These are phyloP conservation scores for Cladobotryum protrusum DNA, from an alignment of 2,329 filamentous ascomycete genomes.

Conservation along the genomic window DNA sequence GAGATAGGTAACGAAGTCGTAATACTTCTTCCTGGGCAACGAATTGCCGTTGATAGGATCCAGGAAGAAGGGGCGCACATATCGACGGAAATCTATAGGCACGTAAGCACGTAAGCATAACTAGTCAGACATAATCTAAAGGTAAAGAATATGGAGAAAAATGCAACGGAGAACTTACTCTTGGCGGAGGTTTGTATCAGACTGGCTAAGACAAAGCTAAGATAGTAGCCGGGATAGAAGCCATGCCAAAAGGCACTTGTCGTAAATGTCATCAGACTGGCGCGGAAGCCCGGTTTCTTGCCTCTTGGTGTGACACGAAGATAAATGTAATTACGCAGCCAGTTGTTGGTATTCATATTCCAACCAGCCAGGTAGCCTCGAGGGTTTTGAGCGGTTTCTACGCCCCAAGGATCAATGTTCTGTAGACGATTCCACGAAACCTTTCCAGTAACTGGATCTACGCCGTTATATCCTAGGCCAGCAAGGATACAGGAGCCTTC, in stretches of 20 bases:
- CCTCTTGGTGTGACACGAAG: conserved; percentile 90
- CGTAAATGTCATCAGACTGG: conserved; percentile 86
- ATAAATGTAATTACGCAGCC: conserved; percentile 94
- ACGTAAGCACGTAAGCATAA: conserved; percentile 13
- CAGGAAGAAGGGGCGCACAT: conserved; percentile 88
- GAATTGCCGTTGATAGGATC: conserved; percentile 66
- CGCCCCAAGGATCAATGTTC: conserved; percentile 79
- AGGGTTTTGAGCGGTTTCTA: conserved; percentile 91
- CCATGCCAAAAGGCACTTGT: conserved; percentile 98
- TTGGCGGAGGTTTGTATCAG: conserved; percentile 92
- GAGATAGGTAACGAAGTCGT: conserved; percentile 71
- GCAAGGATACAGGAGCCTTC: conserved; percentile 93
- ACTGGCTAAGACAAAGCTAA: conserved; percentile 82
- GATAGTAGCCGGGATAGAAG: conserved; percentile 94
- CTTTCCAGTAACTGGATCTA: conserved; percentile 78
- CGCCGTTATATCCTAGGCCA: conserved; percentile 88
- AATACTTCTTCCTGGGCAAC: conserved; percentile 70
- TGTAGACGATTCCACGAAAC: conserved; percentile 82
- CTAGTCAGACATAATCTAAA: neutral
- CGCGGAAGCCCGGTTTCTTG: conserved; percentile 93
- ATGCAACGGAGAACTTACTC: conserved; percentile 52
- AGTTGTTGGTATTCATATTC: conserved; percentile 99
- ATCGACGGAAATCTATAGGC: conserved; percentile 71
- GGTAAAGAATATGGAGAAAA: neutral
- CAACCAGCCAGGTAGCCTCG: conserved; percentile 84